Evolutionary conservation across 176 grass and related monocot genomes (phyloP).

Genomic region (Lolium rigidum): DNA sequence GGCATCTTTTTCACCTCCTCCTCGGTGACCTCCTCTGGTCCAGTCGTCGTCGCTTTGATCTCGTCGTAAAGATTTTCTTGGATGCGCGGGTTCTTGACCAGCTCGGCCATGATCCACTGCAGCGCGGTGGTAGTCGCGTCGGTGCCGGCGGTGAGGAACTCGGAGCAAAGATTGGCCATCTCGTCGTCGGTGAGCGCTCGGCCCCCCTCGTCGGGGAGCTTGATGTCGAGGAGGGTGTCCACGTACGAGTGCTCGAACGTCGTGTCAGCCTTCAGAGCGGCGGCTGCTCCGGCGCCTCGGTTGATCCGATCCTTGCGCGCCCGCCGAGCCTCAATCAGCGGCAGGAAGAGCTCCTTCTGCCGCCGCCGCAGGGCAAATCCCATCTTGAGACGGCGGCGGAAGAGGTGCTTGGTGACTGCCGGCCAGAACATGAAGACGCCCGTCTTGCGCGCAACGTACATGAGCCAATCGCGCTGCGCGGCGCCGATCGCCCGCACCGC

Average conservation of each 20-base stretch:
- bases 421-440: constrained; percentile 46
- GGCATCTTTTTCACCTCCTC: constrained; percentile 56
- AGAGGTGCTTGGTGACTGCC: constrained; percentile 44
- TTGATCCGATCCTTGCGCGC: background rate
- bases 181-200: constrained; percentile 58
- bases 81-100: constrained; percentile 61
- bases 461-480: constrained; percentile 42
- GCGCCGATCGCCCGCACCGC: constrained; percentile 36
- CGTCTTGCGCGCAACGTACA: constrained; percentile 30
- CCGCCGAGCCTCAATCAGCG: constrained; percentile 36
- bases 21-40: constrained; percentile 37
- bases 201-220: constrained; percentile 48
- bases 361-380: background rate
- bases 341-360: constrained; percentile 44
- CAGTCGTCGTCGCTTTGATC: constrained; percentile 27
- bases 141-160: constrained; percentile 71
- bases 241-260: constrained; percentile 60
- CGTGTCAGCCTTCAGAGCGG: background rate
- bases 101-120: constrained; percentile 85
- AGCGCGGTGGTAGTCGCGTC: constrained; percentile 68
- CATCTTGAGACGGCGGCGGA: constrained; percentile 32
- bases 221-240: constrained; percentile 67
- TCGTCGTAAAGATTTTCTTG: constrained; percentile 53
- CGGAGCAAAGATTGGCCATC: constrained; percentile 57
- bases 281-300: background rate